These are phyloP conservation scores for Ramularia endophylla DNA, from an alignment of 2,329 filamentous ascomycete genomes.

Conservation along the genomic window DNA sequence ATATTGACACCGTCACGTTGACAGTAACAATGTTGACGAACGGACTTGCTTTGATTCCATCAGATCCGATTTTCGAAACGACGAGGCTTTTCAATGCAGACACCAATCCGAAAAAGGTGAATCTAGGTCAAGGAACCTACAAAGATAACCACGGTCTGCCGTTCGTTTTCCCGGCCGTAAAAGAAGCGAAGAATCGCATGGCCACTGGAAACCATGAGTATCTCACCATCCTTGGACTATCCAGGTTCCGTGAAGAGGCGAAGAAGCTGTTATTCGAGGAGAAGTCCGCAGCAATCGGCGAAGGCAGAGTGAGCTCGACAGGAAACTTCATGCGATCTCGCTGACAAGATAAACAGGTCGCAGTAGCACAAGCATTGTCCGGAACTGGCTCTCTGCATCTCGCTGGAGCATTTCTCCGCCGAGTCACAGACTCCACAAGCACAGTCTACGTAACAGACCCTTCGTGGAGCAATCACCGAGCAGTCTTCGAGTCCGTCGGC, in stretches of 20 bases:
- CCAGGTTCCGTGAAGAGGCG: constrained; percentile 85
- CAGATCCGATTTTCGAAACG: too few relatives aligned
- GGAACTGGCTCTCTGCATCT: too few relatives aligned
- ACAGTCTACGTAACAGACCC: constrained; percentile 93
- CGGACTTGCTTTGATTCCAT: too few relatives aligned
- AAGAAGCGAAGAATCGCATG: constrained; percentile 78
- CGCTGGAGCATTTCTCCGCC: too few relatives aligned
- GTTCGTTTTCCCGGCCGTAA: constrained; percentile 91
- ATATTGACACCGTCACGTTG: too few relatives aligned
- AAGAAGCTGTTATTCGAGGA: constrained; percentile 83
- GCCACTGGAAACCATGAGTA: constrained; percentile 92
- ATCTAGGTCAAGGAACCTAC: constrained; percentile 96
- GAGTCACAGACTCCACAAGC: too few relatives aligned
- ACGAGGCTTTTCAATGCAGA: too few relatives aligned
- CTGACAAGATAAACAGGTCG: constrained; percentile 86
- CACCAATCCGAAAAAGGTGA: too few relatives aligned
- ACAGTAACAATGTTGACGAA: too few relatives aligned
- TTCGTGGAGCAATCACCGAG: constrained; percentile 96
- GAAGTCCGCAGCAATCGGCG: constrained; percentile 66
- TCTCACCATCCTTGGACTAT: constrained; percentile 91
- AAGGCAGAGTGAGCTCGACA: constrained; percentile 69
- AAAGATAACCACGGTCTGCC: constrained; percentile 96
- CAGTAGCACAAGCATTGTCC: constrained; percentile 80
- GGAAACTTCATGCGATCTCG: constrained; percentile 94
- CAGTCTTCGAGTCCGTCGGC: constrained; percentile 88